Conservation (phyloP, 73 alveolate species). For the Tetrahymena borealis region DNA sequence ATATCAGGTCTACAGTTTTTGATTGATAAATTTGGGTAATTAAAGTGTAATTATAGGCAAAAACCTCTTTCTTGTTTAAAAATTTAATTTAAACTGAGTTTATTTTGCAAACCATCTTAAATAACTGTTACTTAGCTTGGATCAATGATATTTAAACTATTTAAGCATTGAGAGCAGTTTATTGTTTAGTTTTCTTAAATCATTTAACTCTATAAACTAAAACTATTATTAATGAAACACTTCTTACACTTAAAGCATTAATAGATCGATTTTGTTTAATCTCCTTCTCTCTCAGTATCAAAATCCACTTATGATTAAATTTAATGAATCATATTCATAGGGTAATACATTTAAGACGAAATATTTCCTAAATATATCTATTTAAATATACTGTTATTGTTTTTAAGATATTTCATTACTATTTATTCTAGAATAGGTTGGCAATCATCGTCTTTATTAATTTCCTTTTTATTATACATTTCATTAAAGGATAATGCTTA, state of each 20-base stretch:
- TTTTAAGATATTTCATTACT: neutral
- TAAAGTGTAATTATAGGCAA: neutral
- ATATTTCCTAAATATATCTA: neutral
- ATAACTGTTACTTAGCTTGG: neutral
- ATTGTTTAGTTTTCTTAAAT: neutral
- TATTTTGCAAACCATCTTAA: neutral
- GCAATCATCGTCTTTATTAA: neutral
- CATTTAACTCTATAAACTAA: neutral
- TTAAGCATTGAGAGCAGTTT: neutral
- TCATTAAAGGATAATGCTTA: neutral
- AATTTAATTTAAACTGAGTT: neutral
- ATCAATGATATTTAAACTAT: neutral
- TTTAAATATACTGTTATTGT: neutral
- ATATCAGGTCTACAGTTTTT: neutral
- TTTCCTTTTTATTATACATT: neutral
- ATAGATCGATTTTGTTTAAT: neutral
- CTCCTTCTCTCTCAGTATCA: neutral
- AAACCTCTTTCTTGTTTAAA: neutral
- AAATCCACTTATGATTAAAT: neutral
- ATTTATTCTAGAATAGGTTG: neutral
- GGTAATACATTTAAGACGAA: neutral
- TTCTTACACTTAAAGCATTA: neutral
- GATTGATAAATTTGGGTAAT: neutral
- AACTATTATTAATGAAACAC: too few species aligned
- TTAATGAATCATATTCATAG: neutral